Percentiles rank a stretch among this genome's conserved stretches.
These are phyloP conservation scores for Rubroboletus pulcherrimus DNA, from an alignment of 768 basidiomycete genomes.

Conservation along the genomic window DNA sequence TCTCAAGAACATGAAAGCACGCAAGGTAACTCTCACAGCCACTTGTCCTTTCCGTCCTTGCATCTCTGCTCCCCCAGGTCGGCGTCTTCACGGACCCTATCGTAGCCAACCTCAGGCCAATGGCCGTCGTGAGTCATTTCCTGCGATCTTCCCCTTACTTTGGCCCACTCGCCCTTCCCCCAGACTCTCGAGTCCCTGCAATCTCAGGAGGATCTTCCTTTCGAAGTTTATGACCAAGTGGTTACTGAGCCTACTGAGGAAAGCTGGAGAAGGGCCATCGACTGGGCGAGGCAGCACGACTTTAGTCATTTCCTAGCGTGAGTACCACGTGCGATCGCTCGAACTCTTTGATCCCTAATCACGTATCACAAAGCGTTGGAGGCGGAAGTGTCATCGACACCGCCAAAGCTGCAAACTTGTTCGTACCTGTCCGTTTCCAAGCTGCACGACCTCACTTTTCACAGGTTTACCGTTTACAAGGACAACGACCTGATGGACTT, in stretches of 20 bases:
- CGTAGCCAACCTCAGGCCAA: constrained; percentile 74
- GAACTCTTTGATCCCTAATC: not conserved
- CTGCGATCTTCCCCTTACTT: not conserved
- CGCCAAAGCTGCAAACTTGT: constrained; percentile 92
- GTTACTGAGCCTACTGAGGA: constrained; percentile 90
- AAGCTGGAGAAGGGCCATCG: constrained; percentile 84
- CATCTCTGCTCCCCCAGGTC: constrained; percentile 50
- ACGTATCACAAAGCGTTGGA: constrained; percentile 56
- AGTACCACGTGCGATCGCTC: constrained; percentile 24
- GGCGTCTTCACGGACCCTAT: constrained; percentile 92
- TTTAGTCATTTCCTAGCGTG: constrained; percentile 93
- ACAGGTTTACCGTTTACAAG: constrained; percentile 84
- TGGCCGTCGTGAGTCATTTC: constrained; percentile 63
- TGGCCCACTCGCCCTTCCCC: not conserved
- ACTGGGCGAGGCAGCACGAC: constrained; percentile 81
- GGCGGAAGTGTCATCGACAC: constrained; percentile 97
- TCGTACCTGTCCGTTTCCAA: constrained; percentile 17
- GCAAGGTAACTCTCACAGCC: constrained; percentile 51
- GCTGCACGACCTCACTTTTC: not conserved
- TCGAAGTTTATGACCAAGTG: constrained; percentile 77
- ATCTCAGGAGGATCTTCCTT: constrained; percentile 68
- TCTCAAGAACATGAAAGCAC: constrained; percentile 88
- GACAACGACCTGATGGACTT: constrained; percentile 94
- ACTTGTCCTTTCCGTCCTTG: not conserved
- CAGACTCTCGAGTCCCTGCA: constrained; percentile 81